Percentiles rank a stretch among this genome's conserved stretches.
These are phyloP conservation scores for Sclerospora graminicola DNA, from an alignment of 352 stramenopile genomes.

Conservation along the genomic window DNA sequence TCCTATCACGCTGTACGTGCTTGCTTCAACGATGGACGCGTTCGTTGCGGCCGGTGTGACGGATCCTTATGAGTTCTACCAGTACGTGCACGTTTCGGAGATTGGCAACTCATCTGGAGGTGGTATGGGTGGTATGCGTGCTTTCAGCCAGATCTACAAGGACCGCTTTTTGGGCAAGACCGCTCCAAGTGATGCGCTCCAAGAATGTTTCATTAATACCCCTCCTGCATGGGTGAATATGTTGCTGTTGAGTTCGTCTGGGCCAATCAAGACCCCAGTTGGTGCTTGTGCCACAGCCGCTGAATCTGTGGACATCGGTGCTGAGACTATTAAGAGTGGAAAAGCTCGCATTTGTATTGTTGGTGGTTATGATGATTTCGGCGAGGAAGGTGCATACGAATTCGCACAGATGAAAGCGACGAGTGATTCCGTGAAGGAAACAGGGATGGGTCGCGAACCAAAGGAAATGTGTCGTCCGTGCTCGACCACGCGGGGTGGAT, in stretches of 20 bases:
- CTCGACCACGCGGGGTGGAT: conserved; percentile 65
- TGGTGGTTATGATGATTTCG: conserved; percentile 83
- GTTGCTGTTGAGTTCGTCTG: conserved; percentile 76
- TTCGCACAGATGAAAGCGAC: conserved; percentile 88
- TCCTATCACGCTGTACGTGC: conserved; percentile 63
- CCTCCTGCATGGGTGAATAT: conserved; percentile 87
- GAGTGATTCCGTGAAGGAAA: conserved; percentile 77
- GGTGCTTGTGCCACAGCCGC: conserved; percentile 79
- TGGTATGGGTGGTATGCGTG: conserved; percentile 74
- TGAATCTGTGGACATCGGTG: conserved; percentile 82
- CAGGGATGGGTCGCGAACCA: conserved; percentile 60
- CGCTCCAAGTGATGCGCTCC: conserved; percentile 65
- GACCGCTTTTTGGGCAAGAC: conserved; percentile 56
- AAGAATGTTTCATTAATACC: conserved; percentile 86
- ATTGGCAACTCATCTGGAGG: conserved; percentile 80
- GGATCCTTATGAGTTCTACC: conserved; percentile 87
- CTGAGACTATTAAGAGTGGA: conserved; percentile 82
- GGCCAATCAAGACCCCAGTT: conserved; percentile 84
- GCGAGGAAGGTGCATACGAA: conserved; percentile 75
- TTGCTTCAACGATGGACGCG: conserved; percentile 72
- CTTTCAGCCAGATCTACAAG: conserved; percentile 71
- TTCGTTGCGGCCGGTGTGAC: conserved; percentile 74
- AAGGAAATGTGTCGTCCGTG: conserved; percentile 81
- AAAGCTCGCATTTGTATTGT: conserved; percentile 82
- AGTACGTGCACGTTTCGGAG: conserved; percentile 86